Percentiles rank a stretch among this genome's conserved stretches.
Evolutionary conservation across 2,329 filamentous ascomycete species (phyloP).

Genomic region (Pseudocercospora musae): DNA sequence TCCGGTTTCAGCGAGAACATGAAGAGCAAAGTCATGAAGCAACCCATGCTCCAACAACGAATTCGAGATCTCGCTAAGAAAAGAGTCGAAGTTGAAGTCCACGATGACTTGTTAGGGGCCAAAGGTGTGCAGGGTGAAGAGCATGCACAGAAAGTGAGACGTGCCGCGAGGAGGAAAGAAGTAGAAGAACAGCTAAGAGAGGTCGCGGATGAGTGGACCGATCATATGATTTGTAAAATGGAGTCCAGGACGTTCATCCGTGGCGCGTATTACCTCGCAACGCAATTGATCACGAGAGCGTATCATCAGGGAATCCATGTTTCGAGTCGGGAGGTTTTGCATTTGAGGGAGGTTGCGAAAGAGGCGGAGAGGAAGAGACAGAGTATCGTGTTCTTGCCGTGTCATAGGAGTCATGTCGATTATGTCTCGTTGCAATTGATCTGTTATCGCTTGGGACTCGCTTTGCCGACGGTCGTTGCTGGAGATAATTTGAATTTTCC

Average conservation of each 20-base stretch:
- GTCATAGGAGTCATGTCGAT: constrained; percentile 91
- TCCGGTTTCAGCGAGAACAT: constrained; percentile 88
- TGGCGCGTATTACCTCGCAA: constrained; percentile 82
- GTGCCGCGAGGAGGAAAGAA: constrained; percentile 33
- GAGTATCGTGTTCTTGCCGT: constrained; percentile 92
- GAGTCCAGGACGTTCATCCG: constrained; percentile 91
- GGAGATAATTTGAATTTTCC: constrained; percentile 97
- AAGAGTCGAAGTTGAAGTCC: constrained; percentile 71
- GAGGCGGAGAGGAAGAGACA: constrained; percentile 82
- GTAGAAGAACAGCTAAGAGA: constrained; percentile 73
- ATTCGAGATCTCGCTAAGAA: constrained; percentile 73
- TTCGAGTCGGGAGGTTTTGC: constrained; percentile 86
- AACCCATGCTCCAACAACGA: constrained; percentile 69
- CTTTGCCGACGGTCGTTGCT: constrained; percentile 84
- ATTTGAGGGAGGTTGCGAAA: constrained; percentile 76
- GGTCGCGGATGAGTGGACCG: constrained; percentile 80
- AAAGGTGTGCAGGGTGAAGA: constrained; percentile 47
- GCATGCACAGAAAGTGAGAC: constrained; percentile 54
- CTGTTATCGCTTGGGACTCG: constrained; percentile 88
- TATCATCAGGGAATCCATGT: constrained; percentile 98
- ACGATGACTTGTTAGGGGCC: constrained; percentile 65
- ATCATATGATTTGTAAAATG: constrained; percentile 99
- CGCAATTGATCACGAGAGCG: constrained; percentile 83
- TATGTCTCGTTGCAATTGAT: constrained; percentile 94
- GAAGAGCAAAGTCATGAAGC: constrained; percentile 71